A percentile compares a stretch with the other conserved stretches of the same genome.
Conservation (phyloP, 2,329 filamentous ascomycete genomes). For the Neonectria ditissima region DNA sequence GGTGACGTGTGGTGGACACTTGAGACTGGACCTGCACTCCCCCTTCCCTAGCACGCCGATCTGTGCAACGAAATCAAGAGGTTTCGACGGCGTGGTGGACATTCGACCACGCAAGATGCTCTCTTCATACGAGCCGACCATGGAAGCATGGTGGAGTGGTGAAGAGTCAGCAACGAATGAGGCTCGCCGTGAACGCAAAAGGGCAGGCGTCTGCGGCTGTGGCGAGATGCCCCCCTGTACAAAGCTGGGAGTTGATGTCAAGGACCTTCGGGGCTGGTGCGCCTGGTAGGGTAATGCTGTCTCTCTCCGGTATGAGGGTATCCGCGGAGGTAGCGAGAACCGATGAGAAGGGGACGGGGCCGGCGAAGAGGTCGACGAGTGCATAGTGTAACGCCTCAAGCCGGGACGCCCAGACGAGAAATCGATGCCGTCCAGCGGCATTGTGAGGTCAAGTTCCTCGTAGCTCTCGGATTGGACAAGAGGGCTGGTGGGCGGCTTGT, state of each 20-base stretch:
- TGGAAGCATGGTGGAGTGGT: slow-evolving; percentile 87
- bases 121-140: slow-evolving; percentile 98
- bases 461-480: slow-evolving; percentile 90
- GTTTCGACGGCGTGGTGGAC: slow-evolving; percentile 95
- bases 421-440: slow-evolving; percentile 64
- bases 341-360: slow-evolving; percentile 56
- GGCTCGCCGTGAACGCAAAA: slow-evolving; percentile 69
- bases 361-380: slow-evolving; percentile 66
- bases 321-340: slow-evolving; percentile 42
- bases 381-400: slow-evolving; percentile 77
- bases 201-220: slow-evolving; percentile 64
- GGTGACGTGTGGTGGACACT: slow-evolving; percentile 90
- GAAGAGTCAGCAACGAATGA: slow-evolving; percentile 81
- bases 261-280: slow-evolving; percentile 81
- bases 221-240: slow-evolving; percentile 57
- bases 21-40: slow-evolving; percentile 85
- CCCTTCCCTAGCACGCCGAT: slow-evolving; percentile 93
- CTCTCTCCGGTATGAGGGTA: slow-evolving; percentile 65
- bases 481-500: slow-evolving; percentile 91
- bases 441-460: slow-evolving; percentile 73
- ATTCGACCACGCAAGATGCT: slow-evolving; percentile 94
- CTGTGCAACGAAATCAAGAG: slow-evolving; percentile 91
- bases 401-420: slow-evolving; percentile 55
- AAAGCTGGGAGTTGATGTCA: slow-evolving; percentile 68
- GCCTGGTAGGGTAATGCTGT: slow-evolving; percentile 76